A percentile compares a stretch with the other conserved stretches of the same genome.
Conservation (phyloP, 148 eudicot species). For the Silene conica region DNA sequence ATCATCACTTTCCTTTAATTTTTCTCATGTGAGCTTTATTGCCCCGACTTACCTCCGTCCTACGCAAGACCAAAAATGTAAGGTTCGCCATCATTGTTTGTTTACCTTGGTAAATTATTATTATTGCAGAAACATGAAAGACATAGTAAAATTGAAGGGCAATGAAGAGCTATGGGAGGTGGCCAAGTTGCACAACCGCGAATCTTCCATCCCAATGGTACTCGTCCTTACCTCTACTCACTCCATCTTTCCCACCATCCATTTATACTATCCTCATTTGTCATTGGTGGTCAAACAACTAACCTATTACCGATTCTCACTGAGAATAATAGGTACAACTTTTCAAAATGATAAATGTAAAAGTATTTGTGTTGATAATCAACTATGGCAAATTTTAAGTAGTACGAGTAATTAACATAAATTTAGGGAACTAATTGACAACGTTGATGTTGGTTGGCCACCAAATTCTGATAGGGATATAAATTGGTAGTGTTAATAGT, state of each 20-base stretch:
- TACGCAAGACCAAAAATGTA: neutral
- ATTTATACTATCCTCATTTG: neutral
- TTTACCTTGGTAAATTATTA: conserved; percentile 4
- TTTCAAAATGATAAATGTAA: too few relatives aligned
- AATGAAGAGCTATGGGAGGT: conserved; percentile 97
- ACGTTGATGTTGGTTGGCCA: too few relatives aligned
- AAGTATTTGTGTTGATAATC: too few relatives aligned
- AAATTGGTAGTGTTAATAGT: too few relatives aligned
- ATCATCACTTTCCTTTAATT: neutral
- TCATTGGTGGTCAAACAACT: too few relatives aligned
- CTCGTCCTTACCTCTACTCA: neutral
- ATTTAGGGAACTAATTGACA: too few relatives aligned
- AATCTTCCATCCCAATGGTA: conserved; percentile 78
- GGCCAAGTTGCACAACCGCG: conserved; percentile 92
- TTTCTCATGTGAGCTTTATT: neutral
- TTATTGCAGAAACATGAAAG: conserved; percentile 76
- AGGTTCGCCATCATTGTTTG: neutral
- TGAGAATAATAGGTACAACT: neutral
- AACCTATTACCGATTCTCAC: neutral
- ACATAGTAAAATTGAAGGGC: conserved; percentile 77
- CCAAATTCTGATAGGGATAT: too few relatives aligned
- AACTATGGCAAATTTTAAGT: neutral
- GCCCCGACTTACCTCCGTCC: neutral
- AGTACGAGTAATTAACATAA: too few relatives aligned
- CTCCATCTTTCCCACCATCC: neutral